Evolutionary conservation across 2,329 filamentous ascomycete genomes (phyloP).

Genomic region (Sclerotinia spermophila): DNA sequence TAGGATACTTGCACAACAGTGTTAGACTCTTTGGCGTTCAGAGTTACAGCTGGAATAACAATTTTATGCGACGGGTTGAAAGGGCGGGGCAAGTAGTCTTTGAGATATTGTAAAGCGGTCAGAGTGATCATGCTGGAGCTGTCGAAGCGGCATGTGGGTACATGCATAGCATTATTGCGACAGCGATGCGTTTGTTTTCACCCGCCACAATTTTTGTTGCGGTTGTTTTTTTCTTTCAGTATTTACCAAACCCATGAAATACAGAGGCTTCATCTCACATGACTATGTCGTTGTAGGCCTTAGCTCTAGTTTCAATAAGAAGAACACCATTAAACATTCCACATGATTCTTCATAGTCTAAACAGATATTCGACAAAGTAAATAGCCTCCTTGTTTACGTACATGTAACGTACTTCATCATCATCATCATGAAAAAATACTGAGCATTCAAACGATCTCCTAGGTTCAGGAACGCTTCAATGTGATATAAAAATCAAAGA

Average conservation of each 20-base stretch:
- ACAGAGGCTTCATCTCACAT: neutral
- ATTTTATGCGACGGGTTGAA: neutral
- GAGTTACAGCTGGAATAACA: neutral
- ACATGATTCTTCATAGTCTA: neutral
- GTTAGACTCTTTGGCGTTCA: neutral
- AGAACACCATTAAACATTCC: neutral
- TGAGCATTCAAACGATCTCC: neutral
- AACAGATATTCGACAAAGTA: neutral
- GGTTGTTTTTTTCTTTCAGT: neutral
- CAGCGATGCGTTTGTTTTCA: neutral
- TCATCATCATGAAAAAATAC: neutral
- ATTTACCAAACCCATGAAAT: neutral
- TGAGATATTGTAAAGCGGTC: neutral
- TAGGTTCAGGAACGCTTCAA: neutral
- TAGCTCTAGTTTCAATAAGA: neutral
- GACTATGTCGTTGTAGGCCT: neutral
- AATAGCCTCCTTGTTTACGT: neutral
- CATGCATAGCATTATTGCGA: neutral
- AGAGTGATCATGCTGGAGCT: neutral
- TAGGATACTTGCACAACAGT: conserved; percentile 1
- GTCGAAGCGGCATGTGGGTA: neutral
- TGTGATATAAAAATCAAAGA: neutral
- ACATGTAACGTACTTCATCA: neutral
- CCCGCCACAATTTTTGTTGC: neutral
- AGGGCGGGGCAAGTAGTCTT: neutral